A percentile compares a stretch with the other conserved stretches of the same genome.
Conservation (phyloP, 768 basidiomycete genomes). For the Mycena floridula region DNA sequence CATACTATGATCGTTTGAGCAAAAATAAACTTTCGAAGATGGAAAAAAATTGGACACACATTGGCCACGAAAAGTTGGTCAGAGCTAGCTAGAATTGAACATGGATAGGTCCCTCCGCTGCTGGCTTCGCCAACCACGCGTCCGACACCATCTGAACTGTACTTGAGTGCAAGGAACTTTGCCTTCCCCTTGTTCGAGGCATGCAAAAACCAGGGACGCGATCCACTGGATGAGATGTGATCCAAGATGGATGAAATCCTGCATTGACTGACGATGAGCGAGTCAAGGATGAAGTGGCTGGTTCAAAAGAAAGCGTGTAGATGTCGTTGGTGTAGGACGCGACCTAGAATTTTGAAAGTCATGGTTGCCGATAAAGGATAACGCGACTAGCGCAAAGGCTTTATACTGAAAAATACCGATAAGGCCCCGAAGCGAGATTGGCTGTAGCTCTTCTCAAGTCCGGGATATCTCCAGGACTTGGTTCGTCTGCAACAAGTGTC, state of each 20-base stretch:
- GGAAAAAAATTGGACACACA: constrained; percentile 37
- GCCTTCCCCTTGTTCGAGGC: constrained; percentile 64
- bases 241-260: constrained; percentile 73
- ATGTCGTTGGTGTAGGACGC: constrained; percentile 63
- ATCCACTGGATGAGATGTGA: constrained; percentile 53
- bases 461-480: not conserved
- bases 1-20: constrained; percentile 45
- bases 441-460: not conserved
- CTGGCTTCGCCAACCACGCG: constrained; percentile 39
- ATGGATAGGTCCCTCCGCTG: constrained; percentile 59
- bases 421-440: not conserved
- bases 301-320: constrained; percentile 59
- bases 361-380: not conserved
- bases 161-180: constrained; percentile 53
- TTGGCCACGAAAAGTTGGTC: constrained; percentile 63
- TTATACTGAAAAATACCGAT: not conserved
- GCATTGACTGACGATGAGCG: constrained; percentile 38
- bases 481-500: no score
- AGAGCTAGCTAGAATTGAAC: constrained; percentile 52
- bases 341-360: constrained; percentile 34
- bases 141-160: constrained; percentile 47
- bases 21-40: constrained; percentile 1
- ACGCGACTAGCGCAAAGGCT: not conserved
- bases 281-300: constrained; percentile 36
- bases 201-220: constrained; percentile 56